Evolutionary conservation across 1,284 basidiomycete genomes (phyloP), one percentile per base, ranked within the genome.

Genomic region (Moesziomyces aphidis): DNA sequence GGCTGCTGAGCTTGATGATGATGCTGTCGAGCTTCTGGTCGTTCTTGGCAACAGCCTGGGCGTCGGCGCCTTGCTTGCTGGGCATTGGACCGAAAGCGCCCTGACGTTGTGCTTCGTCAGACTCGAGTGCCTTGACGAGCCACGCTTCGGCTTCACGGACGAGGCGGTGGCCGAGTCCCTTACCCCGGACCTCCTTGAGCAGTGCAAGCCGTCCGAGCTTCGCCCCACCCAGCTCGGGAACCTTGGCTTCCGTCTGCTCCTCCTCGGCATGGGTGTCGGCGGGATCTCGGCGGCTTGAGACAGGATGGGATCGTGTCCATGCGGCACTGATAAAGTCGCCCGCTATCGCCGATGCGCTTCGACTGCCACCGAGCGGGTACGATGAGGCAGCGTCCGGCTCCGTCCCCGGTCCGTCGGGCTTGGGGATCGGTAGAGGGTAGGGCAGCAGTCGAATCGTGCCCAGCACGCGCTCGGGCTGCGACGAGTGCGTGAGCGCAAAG

Each of bases 1-100:
- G 73, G 53, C 73, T 75, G 56, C 73, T 75, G 26, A 75, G 50
- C 64, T 71, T 75, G 73, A 75, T 71, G 17, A 74, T 44, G 45
- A 74, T 74, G 28, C 66, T 60, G 15, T 74, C 59, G 15, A 70
- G 45, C 44, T 34, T 64, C 49, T 42, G 22, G 5, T 50, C 46
- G 17, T 61, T 31, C 7, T 49, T 34, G 1, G 13, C 28, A 8
- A 23, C 42, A 2, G 5, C 23, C 1, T n/a, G 9, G 1, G 22
- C 42, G 2, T 46, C 43, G 17, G 44, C 24, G 13, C 36, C 51
- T 42, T 57, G 46, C 11, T 36, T 24, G 5, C 52, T 60, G 21
- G 59, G 50, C 24, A 56, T 56, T 2, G 67, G 73, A 7, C 67
- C 67, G 22, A 75, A 75, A 1, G 67, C 73, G 15, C 72, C 72